Conservation (phyloP, 371 early-diverging fungal genomes). For the Capniomyces stellatus region DNA sequence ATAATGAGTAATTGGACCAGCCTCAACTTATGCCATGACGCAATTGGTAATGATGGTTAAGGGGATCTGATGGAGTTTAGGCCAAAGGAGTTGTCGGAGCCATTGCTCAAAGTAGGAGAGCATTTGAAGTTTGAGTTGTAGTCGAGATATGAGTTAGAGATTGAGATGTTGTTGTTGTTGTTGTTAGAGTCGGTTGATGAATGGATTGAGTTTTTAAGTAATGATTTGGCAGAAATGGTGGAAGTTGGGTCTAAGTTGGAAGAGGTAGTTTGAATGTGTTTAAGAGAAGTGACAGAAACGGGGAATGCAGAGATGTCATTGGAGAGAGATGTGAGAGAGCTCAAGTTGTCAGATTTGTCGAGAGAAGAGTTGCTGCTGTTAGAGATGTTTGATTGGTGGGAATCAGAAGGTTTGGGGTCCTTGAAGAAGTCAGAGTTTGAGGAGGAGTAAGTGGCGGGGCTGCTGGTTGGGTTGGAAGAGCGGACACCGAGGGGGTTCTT, state of each 20-base stretch:
- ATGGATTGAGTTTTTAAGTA: too few species aligned
- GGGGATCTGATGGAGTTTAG: too few species aligned
- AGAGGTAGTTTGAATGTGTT: too few species aligned
- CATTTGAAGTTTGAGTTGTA: too few species aligned
- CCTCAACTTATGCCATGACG: too few species aligned
- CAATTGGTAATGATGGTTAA: too few species aligned
- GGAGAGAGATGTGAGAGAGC: background rate
- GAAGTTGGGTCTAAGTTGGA: too few species aligned
- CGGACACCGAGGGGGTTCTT: slow-evolving; percentile 83
- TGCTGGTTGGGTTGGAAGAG: slow-evolving; percentile 9
- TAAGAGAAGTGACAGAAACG: background rate
- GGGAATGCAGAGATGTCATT: background rate
- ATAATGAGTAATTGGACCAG: too few species aligned
- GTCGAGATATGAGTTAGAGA: background rate
- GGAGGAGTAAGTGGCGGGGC: background rate
- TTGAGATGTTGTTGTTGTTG: background rate
- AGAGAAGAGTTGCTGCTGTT: background rate
- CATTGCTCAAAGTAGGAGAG: too few species aligned
- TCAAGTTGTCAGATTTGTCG: background rate
- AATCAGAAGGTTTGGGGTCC: background rate
- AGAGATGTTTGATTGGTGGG: background rate
- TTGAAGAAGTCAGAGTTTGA: background rate
- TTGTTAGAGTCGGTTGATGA: too few species aligned
- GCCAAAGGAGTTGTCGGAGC: too few species aligned
- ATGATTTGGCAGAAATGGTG: too few species aligned